Conservation (phyloP, 1,139 yeast species). For the Torulaspora pretoriensis region DNA sequence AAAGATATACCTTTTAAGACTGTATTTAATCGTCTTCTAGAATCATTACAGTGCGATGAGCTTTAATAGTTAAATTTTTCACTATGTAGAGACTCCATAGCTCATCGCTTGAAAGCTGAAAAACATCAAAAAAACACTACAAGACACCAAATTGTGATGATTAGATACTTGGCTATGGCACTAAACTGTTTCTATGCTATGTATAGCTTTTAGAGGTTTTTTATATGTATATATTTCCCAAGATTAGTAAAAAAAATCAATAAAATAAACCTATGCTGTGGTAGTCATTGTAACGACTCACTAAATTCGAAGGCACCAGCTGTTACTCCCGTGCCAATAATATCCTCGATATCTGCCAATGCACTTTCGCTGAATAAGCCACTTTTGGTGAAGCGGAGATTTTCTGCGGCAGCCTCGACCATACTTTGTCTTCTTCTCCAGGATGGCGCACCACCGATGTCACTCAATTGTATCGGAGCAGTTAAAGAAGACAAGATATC, state of each 20-base stretch:
- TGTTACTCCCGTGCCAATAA: slow-evolving; percentile 24
- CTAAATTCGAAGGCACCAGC: slow-evolving; percentile 28
- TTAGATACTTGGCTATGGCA: neutral
- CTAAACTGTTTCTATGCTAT: neutral
- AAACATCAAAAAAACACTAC: neutral
- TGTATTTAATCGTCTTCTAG: neutral
- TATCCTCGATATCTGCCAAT: slow-evolving; percentile 64
- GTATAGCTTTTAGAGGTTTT: neutral
- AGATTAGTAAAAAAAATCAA: neutral
- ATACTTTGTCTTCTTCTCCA: slow-evolving; percentile 55
- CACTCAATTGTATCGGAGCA: slow-evolving; percentile 34
- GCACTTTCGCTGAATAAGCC: slow-evolving; percentile 74
- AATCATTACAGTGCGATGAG: slow-evolving; percentile 6
- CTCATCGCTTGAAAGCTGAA: neutral
- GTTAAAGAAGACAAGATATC: slow-evolving; percentile 35
- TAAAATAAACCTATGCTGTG: neutral
- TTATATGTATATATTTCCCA: neutral
- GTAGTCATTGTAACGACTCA: slow-evolving; percentile 23
- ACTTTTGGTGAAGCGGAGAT: slow-evolving; percentile 64
- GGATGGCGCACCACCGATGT: slow-evolving; percentile 22
- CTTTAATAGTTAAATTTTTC: slow-evolving; percentile 16
- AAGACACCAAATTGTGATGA: neutral
- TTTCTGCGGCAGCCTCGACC: slow-evolving; percentile 72
- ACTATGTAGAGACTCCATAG: neutral
- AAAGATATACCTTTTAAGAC: neutral